phyloP scores from a whole-genome alignment of 140 eudicot species.

The Cichorium intybus region DNA sequence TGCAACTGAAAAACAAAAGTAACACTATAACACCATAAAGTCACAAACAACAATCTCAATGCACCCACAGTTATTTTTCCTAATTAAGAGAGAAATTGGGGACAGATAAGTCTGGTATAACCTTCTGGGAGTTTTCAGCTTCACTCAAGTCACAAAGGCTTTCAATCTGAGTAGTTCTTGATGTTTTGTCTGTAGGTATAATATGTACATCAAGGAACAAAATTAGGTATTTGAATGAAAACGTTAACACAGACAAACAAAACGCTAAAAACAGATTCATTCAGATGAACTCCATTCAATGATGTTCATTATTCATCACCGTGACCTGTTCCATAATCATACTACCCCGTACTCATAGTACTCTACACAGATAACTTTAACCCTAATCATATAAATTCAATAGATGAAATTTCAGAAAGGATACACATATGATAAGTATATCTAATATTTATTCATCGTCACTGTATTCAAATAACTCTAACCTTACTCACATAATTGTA shows the following conservation, averaged over 20 bases:
- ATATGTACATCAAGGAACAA: constrained; percentile 42
- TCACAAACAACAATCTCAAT: background rate
- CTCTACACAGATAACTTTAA: too few species aligned
- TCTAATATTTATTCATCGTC: too few species aligned
- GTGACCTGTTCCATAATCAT: too few species aligned
- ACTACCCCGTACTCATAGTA: too few species aligned
- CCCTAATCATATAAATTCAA: too few species aligned
- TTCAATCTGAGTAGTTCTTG: constrained; percentile 39
- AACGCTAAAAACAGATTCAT: background rate
- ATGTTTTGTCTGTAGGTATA: constrained; percentile 54
- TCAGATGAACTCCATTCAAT: background rate
- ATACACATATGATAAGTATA: too few species aligned
- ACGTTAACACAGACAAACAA: background rate
- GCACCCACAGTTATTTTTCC: background rate
- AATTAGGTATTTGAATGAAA: background rate
- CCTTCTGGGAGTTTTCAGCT: constrained; percentile 31
- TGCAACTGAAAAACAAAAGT: background rate
- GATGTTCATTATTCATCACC: background rate
- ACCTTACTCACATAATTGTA: too few species aligned
- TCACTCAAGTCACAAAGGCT: constrained; percentile 49
- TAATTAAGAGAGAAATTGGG: background rate
- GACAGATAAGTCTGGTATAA: background rate
- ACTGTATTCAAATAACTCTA: too few species aligned
- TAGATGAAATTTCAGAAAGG: too few species aligned
- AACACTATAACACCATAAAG: background rate